A percentile compares a stretch with the other conserved stretches of the same genome.
Conservation (phyloP, 2,329 filamentous ascomycete species). For the Nakataea oryzae region DNA sequence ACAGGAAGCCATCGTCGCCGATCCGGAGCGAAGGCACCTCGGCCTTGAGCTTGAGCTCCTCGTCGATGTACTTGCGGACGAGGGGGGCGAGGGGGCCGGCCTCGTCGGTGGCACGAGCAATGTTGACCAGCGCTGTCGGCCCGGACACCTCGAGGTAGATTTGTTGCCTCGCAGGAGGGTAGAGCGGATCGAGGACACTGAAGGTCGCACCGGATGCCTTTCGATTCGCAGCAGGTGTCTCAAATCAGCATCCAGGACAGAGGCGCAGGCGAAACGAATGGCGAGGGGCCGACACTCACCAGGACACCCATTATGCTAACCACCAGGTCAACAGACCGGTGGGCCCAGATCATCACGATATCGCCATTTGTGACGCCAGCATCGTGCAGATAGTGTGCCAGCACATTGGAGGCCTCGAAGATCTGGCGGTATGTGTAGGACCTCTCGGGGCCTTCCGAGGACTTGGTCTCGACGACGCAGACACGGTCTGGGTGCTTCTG, state of each 20-base stretch:
- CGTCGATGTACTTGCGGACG: constrained; percentile 56
- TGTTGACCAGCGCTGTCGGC: constrained; percentile 61
- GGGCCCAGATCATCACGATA: constrained; percentile 86
- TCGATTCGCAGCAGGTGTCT: constrained; percentile 45
- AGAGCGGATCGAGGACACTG: constrained; percentile 67
- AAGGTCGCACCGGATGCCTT: constrained; percentile 51
- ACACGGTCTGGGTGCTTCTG: constrained; percentile 50
- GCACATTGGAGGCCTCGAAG: constrained; percentile 67
- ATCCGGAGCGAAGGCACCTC: constrained; percentile 66
- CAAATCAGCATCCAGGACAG: background rate
- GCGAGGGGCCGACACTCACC: constrained; percentile 17
- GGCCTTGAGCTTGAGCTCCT: constrained; percentile 62
- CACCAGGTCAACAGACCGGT: constrained; percentile 61
- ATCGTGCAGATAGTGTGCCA: constrained; percentile 69
- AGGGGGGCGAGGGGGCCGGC: constrained; percentile 38
- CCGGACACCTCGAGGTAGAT: constrained; percentile 75
- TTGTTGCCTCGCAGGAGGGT: constrained; percentile 70
- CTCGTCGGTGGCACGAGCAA: constrained; percentile 61
- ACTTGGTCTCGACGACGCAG: constrained; percentile 40
- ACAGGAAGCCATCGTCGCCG: constrained; percentile 57
- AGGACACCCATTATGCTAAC: constrained; percentile 68
- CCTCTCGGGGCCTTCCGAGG: constrained; percentile 41
- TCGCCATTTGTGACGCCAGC: constrained; percentile 68
- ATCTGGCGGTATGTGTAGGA: constrained; percentile 80
- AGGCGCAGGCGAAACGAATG: background rate